phyloP scores from a whole-genome alignment of 306 rosid species.

The Erythrophleum fordii region DNA sequence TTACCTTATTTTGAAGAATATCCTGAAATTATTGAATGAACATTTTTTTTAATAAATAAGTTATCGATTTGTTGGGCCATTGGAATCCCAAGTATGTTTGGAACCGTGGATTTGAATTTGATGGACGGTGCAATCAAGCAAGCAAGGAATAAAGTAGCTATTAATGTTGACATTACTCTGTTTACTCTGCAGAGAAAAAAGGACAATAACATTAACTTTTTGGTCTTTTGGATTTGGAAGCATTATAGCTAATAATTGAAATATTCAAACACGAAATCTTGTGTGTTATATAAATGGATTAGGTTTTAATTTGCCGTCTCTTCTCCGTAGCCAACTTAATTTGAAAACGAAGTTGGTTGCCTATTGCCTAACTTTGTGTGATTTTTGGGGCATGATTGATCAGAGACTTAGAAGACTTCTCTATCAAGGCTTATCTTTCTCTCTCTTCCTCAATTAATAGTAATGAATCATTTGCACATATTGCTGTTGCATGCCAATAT shows the following conservation, averaged over 20 bases:
- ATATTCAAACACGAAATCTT: not conserved
- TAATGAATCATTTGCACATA: too few relatives aligned
- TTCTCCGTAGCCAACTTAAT: not conserved
- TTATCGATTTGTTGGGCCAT: not conserved
- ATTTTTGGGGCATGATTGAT: too few relatives aligned
- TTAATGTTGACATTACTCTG: not conserved
- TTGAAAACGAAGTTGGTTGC: too few relatives aligned
- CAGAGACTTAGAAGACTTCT: too few relatives aligned
- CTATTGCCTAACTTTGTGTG: too few relatives aligned
- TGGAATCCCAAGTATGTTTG: not conserved
- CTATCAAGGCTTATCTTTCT: too few relatives aligned
- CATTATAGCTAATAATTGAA: not conserved
- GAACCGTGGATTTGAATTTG: not conserved
- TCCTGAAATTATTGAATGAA: not conserved
- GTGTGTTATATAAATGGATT: not conserved
- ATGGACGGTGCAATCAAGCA: conserved; percentile 18
- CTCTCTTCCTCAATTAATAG: too few relatives aligned
- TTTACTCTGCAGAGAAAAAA: not conserved
- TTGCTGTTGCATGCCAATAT: too few relatives aligned
- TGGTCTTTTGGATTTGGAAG: not conserved
- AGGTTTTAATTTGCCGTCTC: not conserved
- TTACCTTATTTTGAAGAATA: not conserved
- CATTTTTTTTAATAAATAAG: too few relatives aligned
- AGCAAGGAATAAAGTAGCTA: conserved; percentile 31
- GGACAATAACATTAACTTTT: not conserved